Evolutionary conservation across 2,329 filamentous ascomycete genomes (phyloP), one percentile per base, ranked within the genome.

Genomic region (Arthrinium puccinioides): DNA sequence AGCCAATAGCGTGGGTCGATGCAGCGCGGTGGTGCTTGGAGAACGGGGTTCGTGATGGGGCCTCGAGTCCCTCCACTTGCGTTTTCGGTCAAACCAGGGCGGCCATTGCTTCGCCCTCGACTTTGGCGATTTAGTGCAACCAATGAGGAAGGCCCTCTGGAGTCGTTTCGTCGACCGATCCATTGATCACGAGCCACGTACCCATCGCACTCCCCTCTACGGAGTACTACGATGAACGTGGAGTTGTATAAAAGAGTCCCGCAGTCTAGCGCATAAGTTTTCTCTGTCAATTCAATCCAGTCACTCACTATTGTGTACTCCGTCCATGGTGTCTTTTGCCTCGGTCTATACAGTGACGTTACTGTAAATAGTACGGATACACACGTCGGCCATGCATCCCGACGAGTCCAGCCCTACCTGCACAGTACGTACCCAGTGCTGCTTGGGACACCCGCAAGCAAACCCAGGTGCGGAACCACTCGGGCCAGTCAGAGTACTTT

Each of bases 131-230:
- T 27, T 25, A 14, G 34, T 25, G 31, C 36, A 33, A 31, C 49
- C 49, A 52, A 51, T 51, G 43, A 50, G 37, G 24, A 28, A 19
- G 25, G 32, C 19, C 20, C 34, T 36, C 20, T 28, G 39, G 34
- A 42, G 37, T 39, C 10, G 27, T 19, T 30, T 21, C 33, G 38
- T 38, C 36, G 38, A 27, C 36, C 43, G 39, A 36, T 33, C 48
- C 46, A 47, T 46, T 39, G 32, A 42, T 34, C 38, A 39, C 30
- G 32, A 46, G 40, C 45, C 46, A 48, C 48, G 47, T 52, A 43
- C 45, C 37, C 39, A 37, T n/a, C 37, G 39, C 19, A 24, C 21
- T 43, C 38, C 30, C 36, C 39, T 45, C 20, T 24, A 27, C 36
- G 33, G n/a, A 18, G n/a, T n/a, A n/a, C n/a, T n/a, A n/a, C n/a